phyloP scores from a whole-genome alignment of 495 filamentous ascomycete species.

The Hypoxylon intermedium region DNA sequence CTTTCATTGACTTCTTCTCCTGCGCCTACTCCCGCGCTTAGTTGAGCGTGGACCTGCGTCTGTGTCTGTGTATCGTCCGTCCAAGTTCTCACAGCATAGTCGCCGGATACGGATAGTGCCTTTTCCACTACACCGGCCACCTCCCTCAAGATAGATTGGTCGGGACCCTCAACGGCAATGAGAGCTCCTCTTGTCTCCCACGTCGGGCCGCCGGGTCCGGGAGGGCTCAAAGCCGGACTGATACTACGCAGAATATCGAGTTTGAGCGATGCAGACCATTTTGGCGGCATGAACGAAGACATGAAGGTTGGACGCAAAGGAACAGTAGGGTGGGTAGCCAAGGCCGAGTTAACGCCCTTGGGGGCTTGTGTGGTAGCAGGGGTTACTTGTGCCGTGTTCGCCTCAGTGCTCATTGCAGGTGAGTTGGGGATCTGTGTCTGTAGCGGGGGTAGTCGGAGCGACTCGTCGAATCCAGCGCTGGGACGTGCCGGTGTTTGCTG shows the following conservation, averaged over 20 bases:
- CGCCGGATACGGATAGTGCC: slow-evolving; percentile 62
- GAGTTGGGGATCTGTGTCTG: slow-evolving; percentile 53
- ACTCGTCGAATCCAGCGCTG: slow-evolving; percentile 48
- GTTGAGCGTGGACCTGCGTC: too few species aligned
- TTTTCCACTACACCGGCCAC: slow-evolving; percentile 68
- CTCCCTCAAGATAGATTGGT: slow-evolving; percentile 57
- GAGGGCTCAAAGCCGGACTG: slow-evolving; percentile 54
- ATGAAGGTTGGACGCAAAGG: slow-evolving; percentile 11
- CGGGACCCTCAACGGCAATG: slow-evolving; percentile 81
- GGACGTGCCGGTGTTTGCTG: slow-evolving; percentile 25
- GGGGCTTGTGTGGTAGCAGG: slow-evolving; percentile 6
- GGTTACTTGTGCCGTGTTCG: slow-evolving; percentile 13
- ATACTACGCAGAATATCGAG: slow-evolving; percentile 50
- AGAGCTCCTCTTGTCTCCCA: slow-evolving; percentile 71
- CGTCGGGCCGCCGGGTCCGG: slow-evolving; percentile 50
- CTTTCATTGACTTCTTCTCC: slow-evolving; percentile 44
- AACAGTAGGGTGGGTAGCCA: slow-evolving; percentile 12
- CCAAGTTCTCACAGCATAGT: slow-evolving; percentile 66
- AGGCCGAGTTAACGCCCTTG: slow-evolving; percentile 26
- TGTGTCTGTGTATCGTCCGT: slow-evolving; percentile 43
- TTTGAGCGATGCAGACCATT: slow-evolving; percentile 36
- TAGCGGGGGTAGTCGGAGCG: slow-evolving; percentile 65
- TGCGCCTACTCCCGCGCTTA: slow-evolving; percentile 45
- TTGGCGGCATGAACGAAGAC: slow-evolving; percentile 10
- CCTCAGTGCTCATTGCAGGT: slow-evolving; percentile 24